Evolutionary conservation across 805 yeast genomes (phyloP), one percentile per base, ranked within the genome.

Genomic region (Suhomyces tanzawaensis): DNA sequence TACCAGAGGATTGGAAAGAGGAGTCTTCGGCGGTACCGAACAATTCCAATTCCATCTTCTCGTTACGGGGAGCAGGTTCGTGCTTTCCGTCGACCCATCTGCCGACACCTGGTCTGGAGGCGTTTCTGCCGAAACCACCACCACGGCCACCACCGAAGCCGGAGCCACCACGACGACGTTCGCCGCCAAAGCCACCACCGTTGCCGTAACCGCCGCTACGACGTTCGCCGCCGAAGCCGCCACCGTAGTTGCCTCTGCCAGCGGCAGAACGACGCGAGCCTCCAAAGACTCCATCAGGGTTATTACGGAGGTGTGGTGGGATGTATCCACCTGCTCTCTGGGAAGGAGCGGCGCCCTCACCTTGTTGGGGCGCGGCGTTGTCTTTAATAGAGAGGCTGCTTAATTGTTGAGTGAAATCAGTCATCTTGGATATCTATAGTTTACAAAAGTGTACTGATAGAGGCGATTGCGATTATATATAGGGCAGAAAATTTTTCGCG

Each of bases 1-100:
- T 93, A 76, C 99, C 99, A 26, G 96, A 85, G 37, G 95, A 81
- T 73, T 86, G 96, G 72, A 82, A 80, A 27, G 61, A 57, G 53
- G 88, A 75, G 55, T 82, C 95, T 38, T 82, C 87, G 37, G 74
- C 75, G 34, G 76, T 71, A 56, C 99, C 99, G 54, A 85, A 95
- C 46, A 93, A 72, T 57, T 87, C 89, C 40, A 73, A 53, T 71
- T 93, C 99, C 49, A 82, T 55, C 41, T 72, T 71, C 54, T 77
- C 79, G 64, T 85, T 84, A 48, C 68, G 74, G 40, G 81, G 76
- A 44, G 95, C 87, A 42, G 95, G 95, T 48, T 80, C 72, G 62
- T 91, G 98, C 58, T 78, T 79, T 52, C 97, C 98, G 58, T 89
- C 84, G 39, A 72, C 82, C 77, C 88, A 93, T 48, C 74, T 73